Evolutionary conservation across 1,284 basidiomycete species (phyloP).

Genomic region (Boletus sp.): DNA sequence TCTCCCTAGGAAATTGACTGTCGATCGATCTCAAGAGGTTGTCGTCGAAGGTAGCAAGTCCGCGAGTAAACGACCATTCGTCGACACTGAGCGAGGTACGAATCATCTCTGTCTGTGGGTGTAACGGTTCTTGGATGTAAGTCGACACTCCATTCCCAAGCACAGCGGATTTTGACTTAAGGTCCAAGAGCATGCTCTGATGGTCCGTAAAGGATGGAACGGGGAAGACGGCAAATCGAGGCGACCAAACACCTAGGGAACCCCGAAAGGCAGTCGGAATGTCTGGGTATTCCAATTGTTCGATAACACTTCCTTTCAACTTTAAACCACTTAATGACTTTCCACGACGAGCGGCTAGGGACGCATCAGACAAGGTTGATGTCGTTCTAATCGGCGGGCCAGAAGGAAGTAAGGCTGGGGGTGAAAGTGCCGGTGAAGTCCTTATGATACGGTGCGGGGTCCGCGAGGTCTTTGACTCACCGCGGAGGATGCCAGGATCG

Average conservation of each 20-base stretch:
- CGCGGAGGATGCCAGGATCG: conserved; percentile 2
- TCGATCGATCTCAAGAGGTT: conserved; percentile 4
- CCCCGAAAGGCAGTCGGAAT: conserved; percentile 65
- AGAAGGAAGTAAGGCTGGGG: background rate
- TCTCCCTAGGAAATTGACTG: background rate
- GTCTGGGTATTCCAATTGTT: conserved; percentile 47
- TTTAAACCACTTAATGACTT: conserved; percentile 44
- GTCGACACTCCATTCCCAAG: conserved; percentile 21
- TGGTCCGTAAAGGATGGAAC: conserved; percentile 42
- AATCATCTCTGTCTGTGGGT: background rate
- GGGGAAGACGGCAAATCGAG: conserved; percentile 36
- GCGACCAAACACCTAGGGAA: conserved; percentile 47
- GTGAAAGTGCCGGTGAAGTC: background rate
- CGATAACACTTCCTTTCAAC: conserved; percentile 31
- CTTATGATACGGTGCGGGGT: background rate
- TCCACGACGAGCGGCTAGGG: conserved; percentile 55
- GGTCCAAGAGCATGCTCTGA: conserved; percentile 53
- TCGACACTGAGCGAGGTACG: conserved; percentile 13
- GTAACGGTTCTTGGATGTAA: conserved; percentile 15
- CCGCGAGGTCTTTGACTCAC: conserved; percentile 7
- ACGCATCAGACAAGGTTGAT: conserved; percentile 21
- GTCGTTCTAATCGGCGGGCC: background rate
- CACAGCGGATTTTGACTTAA: conserved; percentile 43
- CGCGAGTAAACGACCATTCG: conserved; percentile 25
- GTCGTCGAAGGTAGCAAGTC: conserved; percentile 17